These are phyloP conservation scores for Hypoxylon sp. DNA, from an alignment of 2,329 filamentous ascomycete species.

Conservation along the genomic window DNA sequence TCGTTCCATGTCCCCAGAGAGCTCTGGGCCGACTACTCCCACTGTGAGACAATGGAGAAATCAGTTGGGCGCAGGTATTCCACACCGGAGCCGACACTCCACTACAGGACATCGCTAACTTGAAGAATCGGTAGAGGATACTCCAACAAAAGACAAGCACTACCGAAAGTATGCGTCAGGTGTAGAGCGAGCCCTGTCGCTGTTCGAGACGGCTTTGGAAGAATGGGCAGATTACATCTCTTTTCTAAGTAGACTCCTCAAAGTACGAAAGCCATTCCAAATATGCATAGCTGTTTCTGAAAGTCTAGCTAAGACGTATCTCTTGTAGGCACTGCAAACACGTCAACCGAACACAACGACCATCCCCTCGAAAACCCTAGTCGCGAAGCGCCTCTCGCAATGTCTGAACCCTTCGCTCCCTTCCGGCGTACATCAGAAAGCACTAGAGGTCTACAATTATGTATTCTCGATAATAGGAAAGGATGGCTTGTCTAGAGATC, in stretches of 20 bases:
- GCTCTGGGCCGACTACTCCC: slow-evolving; percentile 84
- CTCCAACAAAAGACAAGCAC: slow-evolving; percentile 70
- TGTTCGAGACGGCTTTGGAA: slow-evolving; percentile 93
- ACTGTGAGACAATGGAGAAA: slow-evolving; percentile 81
- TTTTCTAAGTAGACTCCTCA: slow-evolving; percentile 89
- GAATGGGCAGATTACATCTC: slow-evolving; percentile 99
- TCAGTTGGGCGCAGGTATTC: slow-evolving; percentile 80
- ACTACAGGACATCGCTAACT: slow-evolving; percentile 35
- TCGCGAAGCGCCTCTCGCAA: slow-evolving; percentile 93
- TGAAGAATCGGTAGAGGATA: slow-evolving; percentile 60
- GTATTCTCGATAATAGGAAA: slow-evolving; percentile 88
- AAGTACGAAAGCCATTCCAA: slow-evolving; percentile 65
- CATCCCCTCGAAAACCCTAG: slow-evolving; percentile 83
- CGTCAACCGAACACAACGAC: slow-evolving; percentile 77
- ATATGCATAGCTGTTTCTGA: slow-evolving; percentile 13
- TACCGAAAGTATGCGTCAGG: slow-evolving; percentile 91
- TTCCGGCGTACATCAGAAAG: slow-evolving; percentile 97
- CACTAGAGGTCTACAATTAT: slow-evolving; percentile 91
- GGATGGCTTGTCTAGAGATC: slow-evolving; percentile 82
- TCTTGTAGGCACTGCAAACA: slow-evolving; percentile 83
- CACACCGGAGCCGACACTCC: slow-evolving; percentile 24
- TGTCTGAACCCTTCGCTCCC: slow-evolving; percentile 93
- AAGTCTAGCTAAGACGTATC: slow-evolving; percentile 45
- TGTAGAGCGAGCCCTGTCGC: slow-evolving; percentile 85
- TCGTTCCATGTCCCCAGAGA: slow-evolving; percentile 79